Conservation (phyloP, 306 rosid species). For the Phaseolus lunatus region DNA sequence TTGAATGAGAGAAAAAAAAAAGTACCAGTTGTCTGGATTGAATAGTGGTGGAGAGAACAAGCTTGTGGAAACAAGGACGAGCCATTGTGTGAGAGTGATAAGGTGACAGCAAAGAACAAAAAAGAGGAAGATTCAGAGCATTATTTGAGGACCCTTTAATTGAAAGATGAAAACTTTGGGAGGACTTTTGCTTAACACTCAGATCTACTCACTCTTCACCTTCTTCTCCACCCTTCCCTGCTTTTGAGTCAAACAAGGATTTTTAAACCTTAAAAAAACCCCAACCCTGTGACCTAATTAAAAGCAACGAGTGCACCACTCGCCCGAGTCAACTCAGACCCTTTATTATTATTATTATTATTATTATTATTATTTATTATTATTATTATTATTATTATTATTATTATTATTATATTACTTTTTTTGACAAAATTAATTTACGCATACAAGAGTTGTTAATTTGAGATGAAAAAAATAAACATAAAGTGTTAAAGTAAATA, state of each 20-base stretch:
- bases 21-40: constrained; percentile 82
- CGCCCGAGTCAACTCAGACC: constrained; percentile 4
- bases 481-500: background rate
- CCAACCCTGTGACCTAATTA: constrained; percentile 60
- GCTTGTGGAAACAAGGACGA: constrained; percentile 81
- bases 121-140: constrained; percentile 46
- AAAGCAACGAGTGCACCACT: constrained; percentile 42
- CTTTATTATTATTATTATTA: too few relatives aligned
- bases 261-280: constrained; percentile 53
- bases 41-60: constrained; percentile 67
- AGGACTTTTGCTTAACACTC: constrained; percentile 28
- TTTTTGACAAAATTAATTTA: background rate
- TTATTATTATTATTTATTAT: too few relatives aligned
- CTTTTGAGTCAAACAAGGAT: constrained; percentile 66
- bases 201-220: constrained; percentile 56
- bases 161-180: constrained; percentile 43
- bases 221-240: constrained; percentile 51
- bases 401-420: too few relatives aligned
- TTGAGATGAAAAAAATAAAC: background rate
- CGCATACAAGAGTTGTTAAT: background rate
- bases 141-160: constrained; percentile 27
- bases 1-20: background rate
- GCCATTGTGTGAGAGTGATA: constrained; percentile 56
- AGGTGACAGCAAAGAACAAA: constrained; percentile 10
- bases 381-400: too few relatives aligned